Evolutionary conservation across 108 stramenopile species (phyloP).

Genomic region (Chaetoceros tenuissimus): DNA sequence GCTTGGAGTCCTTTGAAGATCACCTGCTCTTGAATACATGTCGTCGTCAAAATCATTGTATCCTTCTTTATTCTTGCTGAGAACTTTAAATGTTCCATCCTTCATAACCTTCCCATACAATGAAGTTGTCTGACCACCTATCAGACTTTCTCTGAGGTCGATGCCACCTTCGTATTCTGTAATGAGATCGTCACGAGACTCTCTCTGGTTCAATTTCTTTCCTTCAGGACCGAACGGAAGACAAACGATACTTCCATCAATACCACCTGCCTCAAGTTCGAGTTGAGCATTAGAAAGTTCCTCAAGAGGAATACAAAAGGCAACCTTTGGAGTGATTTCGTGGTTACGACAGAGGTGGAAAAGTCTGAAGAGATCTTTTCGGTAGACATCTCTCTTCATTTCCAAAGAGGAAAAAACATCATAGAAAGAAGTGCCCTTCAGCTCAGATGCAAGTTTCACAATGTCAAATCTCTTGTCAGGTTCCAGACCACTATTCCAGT

Average conservation of each 20-base stretch:
- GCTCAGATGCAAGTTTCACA: background rate
- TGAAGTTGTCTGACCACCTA: background rate
- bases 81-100: background rate
- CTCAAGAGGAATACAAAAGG: conserved; percentile 36
- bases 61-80: background rate
- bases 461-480: background rate
- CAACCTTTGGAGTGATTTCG: conserved; percentile 49
- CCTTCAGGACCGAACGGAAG: conserved; percentile 24
- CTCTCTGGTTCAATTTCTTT: background rate
- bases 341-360: conserved; percentile 39
- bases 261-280: conserved; percentile 33
- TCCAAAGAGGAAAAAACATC: conserved; percentile 1
- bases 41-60: background rate
- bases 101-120: background rate
- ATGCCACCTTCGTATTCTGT: background rate
- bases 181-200: background rate
- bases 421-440: background rate
- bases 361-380: conserved; percentile 36
- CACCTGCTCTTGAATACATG: background rate
- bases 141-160: background rate
- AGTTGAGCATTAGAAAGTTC: conserved; percentile 54
- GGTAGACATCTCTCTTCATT: conserved; percentile 3
- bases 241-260: conserved; percentile 56
- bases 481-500: background rate
- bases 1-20: background rate